Conservation (phyloP, 441 rosid genomes). For the Brassica hybrid region DNA sequence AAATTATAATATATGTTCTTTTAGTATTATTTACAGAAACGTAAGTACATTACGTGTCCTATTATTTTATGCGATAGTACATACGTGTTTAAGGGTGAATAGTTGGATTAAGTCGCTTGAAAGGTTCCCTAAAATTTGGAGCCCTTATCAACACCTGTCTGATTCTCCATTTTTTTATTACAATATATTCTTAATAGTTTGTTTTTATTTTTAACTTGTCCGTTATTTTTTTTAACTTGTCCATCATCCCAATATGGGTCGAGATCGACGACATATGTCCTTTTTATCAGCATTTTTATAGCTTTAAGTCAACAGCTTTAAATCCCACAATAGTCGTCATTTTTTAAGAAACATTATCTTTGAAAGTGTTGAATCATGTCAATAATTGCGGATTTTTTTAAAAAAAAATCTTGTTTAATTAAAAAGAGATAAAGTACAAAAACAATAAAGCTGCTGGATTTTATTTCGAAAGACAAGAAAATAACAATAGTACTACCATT, state of each 20-base stretch:
- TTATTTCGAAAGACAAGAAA: slow-evolving; percentile 5
- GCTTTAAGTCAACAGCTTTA: slow-evolving; percentile 46
- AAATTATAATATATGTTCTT: neutral
- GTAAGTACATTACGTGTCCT: slow-evolving; percentile 40
- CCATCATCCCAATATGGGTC: slow-evolving; percentile 38
- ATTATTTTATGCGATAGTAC: slow-evolving; percentile 10
- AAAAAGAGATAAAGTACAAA: slow-evolving; percentile 11
- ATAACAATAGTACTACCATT: neutral
- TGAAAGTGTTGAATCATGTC: slow-evolving; percentile 25
- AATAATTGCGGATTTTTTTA: slow-evolving; percentile 26
- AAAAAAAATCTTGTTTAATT: neutral
- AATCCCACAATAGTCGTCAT: slow-evolving; percentile 35
- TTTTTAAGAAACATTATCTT: slow-evolving; percentile 1
- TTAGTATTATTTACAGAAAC: neutral
- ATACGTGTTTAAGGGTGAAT: slow-evolving; percentile 39
- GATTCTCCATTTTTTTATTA: slow-evolving; percentile 18
- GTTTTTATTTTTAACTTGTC: slow-evolving; percentile 15
- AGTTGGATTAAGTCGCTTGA: slow-evolving; percentile 37
- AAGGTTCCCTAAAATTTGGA: slow-evolving; percentile 45
- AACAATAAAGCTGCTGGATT: slow-evolving; percentile 16
- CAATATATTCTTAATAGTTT: neutral
- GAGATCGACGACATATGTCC: slow-evolving; percentile 32
- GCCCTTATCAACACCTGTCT: slow-evolving; percentile 40
- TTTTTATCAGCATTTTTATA: slow-evolving; percentile 35
- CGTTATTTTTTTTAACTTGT: neutral